Conservation (phyloP, 208 protist species). For the Acanthamoeba quina region DNA sequence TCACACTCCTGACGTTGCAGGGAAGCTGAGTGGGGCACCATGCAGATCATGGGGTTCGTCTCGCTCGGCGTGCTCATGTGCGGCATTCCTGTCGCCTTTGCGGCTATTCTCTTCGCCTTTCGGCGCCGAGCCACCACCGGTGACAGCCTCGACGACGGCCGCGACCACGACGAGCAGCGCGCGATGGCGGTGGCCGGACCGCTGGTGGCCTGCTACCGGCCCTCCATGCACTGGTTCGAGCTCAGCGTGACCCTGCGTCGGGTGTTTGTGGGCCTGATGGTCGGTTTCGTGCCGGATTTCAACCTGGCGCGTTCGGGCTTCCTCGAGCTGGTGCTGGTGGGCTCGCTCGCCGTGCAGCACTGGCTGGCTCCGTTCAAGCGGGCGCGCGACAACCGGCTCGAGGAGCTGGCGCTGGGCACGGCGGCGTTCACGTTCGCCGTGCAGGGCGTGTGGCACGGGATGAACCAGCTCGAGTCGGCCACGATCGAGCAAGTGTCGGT, state of each 20-base stretch:
- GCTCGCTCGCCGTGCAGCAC: neutral
- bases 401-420: constrained; percentile 21
- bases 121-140: neutral
- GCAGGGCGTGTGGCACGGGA: neutral
- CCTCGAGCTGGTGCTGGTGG: neutral
- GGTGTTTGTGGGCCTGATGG: neutral
- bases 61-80: neutral
- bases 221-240: neutral
- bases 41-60: neutral
- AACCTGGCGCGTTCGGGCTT: neutral
- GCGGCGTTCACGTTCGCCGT: constrained; percentile 19
- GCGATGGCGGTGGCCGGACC: neutral
- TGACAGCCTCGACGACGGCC: neutral
- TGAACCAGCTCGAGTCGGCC: neutral
- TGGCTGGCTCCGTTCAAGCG: neutral
- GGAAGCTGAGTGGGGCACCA: neutral
- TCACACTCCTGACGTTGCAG: neutral
- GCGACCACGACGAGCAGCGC: neutral
- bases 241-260: neutral
- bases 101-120: neutral
- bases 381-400: neutral
- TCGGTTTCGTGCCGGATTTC: neutral
- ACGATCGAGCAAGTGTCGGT: neutral
- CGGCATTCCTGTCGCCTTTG: neutral
- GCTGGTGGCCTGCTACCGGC: neutral